Conservation (phyloP, 176 grass and related monocot genomes). For the Carex pumila region DNA sequence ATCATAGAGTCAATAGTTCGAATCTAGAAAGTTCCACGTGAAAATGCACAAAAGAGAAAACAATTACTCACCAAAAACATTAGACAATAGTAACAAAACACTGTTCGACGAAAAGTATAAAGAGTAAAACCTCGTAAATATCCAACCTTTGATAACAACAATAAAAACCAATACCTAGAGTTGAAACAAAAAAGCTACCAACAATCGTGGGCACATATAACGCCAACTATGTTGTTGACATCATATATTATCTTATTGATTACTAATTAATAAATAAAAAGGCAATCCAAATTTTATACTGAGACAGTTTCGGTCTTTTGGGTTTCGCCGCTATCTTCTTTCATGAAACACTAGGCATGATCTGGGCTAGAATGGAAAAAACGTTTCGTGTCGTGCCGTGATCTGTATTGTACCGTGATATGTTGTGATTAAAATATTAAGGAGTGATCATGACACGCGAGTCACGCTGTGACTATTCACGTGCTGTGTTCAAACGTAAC, state of each 20-base stretch:
- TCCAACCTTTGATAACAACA: neutral
- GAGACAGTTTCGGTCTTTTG: slow-evolving; percentile 18
- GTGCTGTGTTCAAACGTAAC: too few species aligned
- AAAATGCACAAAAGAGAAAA: neutral
- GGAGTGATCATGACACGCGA: too few species aligned
- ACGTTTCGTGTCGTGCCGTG: too few species aligned
- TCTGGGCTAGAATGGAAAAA: neutral
- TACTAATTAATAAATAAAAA: slow-evolving; percentile 1
- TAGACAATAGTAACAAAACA: neutral
- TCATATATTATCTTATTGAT: slow-evolving; percentile 17
- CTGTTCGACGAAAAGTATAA: neutral
- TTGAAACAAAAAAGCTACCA: neutral
- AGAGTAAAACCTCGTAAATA: neutral
- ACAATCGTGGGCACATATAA: neutral
- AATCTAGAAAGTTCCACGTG: neutral
- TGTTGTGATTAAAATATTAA: too few species aligned
- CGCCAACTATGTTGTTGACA: slow-evolving; percentile 17
- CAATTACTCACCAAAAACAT: neutral
- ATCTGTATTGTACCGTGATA: too few species aligned
- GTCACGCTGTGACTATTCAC: too few species aligned
- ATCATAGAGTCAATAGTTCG: neutral
- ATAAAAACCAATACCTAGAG: neutral
- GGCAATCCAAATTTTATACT: slow-evolving; percentile 21
- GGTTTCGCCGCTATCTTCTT: slow-evolving; percentile 73
- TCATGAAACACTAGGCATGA: slow-evolving; percentile 93